A percentile compares a stretch with the other conserved stretches of the same genome.
Evolutionary conservation across 1,284 basidiomycete species (phyloP).

Genomic region (Ganoderma boninense): DNA sequence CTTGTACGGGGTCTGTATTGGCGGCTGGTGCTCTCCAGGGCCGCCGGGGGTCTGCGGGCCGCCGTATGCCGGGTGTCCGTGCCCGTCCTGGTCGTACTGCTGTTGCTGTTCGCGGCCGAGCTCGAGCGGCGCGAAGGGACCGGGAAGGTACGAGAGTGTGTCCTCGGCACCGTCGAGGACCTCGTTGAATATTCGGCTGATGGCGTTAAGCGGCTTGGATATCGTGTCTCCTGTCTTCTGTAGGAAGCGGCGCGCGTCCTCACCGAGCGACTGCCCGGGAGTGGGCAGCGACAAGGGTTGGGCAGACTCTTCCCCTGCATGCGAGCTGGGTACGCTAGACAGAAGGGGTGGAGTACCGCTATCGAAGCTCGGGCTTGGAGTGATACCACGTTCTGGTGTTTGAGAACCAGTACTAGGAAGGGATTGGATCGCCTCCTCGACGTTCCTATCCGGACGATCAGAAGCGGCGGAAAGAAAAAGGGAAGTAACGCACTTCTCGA

Average conservation of each 20-base stretch:
- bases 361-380: conserved; percentile 34
- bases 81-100: conserved; percentile 34
- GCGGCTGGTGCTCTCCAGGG: conserved; percentile 42
- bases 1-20: conserved; percentile 77
- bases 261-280: conserved; percentile 65
- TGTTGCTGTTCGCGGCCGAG: conserved; percentile 54
- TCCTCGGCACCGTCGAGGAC: conserved; percentile 66
- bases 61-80: conserved; percentile 18
- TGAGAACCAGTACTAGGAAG: conserved; percentile 69
- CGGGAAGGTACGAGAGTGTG: conserved; percentile 57
- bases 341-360: conserved; percentile 34
- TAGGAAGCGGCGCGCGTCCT: conserved; percentile 84
- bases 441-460: conserved; percentile 57
- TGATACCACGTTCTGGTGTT: conserved; percentile 50
- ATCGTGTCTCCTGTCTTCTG: conserved; percentile 91
- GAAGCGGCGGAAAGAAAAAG: conserved; percentile 1
- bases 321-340: conserved; percentile 51
- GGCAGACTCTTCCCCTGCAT: conserved; percentile 88
- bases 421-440: conserved; percentile 85
- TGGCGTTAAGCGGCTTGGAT: conserved; percentile 87
- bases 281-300: conserved; percentile 75
- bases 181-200: conserved; percentile 87
- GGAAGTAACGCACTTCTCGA: conserved; percentile 70
- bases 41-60: conserved; percentile 48
- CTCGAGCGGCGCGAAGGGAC: conserved; percentile 70